Conservation (phyloP, 1,284 basidiomycete genomes). For the Paramarasmius palmivorus region DNA sequence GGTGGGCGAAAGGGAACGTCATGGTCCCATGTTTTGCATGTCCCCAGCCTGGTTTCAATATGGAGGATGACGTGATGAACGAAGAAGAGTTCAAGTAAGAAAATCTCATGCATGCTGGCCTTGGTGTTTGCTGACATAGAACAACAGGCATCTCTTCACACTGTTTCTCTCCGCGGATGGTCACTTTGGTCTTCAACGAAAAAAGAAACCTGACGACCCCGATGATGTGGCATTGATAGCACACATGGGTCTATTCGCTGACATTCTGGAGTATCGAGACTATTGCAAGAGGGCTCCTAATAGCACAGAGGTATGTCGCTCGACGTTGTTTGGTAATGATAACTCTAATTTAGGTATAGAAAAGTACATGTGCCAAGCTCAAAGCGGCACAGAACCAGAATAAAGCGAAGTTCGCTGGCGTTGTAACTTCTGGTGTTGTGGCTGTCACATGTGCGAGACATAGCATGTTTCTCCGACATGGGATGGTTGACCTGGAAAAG, state of each 20-base stretch:
- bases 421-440: constrained; percentile 3
- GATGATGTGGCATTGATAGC: constrained; percentile 14
- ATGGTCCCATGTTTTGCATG: constrained; percentile 12
- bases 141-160: constrained; percentile 13
- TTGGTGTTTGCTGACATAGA: neutral
- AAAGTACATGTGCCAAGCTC: constrained; percentile 6
- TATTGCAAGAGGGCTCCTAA: constrained; percentile 3
- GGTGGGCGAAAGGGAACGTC: constrained; percentile 6
- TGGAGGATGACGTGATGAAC: neutral
- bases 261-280: constrained; percentile 7
- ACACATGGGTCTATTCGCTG: constrained; percentile 8
- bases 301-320: constrained; percentile 7
- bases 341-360: neutral
- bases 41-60: constrained; percentile 14
- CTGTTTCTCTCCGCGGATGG: constrained; percentile 16
- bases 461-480: neutral
- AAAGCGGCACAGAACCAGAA: constrained; percentile 7
- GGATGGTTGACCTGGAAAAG: constrained; percentile 3
- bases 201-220: constrained; percentile 15
- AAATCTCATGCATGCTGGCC: neutral
- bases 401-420: neutral
- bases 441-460: constrained; percentile 4
- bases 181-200: constrained; percentile 16
- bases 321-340: too few species aligned
- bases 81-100: constrained; percentile 10